These are phyloP conservation scores for Ophiostoma montium DNA, from an alignment of 2,329 filamentous ascomycete genomes.

Conservation along the genomic window DNA sequence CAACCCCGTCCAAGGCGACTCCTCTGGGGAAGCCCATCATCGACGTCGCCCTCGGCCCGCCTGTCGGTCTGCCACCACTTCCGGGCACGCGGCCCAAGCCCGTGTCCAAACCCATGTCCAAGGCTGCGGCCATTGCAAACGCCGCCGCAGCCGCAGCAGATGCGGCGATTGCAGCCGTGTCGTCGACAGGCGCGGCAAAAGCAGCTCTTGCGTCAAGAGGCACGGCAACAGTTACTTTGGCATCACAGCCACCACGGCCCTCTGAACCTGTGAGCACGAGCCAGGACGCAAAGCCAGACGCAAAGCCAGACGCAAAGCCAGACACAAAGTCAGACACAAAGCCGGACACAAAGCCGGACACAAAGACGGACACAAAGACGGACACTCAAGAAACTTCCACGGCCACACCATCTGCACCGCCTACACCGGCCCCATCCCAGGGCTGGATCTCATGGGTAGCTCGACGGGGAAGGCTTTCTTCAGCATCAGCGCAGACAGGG, in stretches of 20 bases:
- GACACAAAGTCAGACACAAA: no score
- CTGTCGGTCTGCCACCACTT: background rate
- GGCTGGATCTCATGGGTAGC: conserved; percentile 12
- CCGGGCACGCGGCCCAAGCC: background rate
- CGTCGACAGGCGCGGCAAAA: background rate
- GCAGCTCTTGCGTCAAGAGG: background rate
- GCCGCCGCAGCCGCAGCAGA: background rate
- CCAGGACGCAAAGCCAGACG: no score
- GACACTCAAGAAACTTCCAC: background rate
- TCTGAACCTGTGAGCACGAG: no score
- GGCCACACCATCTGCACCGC: background rate
- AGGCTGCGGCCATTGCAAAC: background rate
- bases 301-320: no score
- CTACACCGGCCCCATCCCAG: background rate
- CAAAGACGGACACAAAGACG: no score
- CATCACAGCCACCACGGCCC: background rate
- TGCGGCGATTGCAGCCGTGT: background rate
- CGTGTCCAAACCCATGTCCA: background rate
- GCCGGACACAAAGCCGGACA: no score
- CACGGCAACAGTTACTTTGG: background rate
- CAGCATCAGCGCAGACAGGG: background rate
- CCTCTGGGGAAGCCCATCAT: background rate
- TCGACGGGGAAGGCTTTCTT: conserved; percentile 5
- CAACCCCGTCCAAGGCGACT: background rate
- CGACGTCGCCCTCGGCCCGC: background rate